These are phyloP conservation scores for Huntiella abstrusa DNA, from an alignment of 2,329 filamentous ascomycete genomes.

Conservation along the genomic window DNA sequence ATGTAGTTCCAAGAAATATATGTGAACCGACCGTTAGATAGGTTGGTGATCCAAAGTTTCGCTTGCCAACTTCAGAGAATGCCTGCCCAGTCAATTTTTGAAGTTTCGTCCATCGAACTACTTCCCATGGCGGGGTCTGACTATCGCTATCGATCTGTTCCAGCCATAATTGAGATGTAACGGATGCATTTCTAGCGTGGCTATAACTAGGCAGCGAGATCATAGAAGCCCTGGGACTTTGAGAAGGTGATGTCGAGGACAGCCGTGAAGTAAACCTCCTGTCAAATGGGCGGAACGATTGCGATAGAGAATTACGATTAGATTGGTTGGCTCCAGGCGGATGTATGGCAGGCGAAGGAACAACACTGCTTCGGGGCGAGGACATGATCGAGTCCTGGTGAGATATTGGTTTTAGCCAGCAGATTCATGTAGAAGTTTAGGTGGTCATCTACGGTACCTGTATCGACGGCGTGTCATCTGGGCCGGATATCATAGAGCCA, in stretches of 20 bases:
- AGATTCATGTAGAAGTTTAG: neutral
- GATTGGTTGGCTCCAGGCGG: constrained; percentile 43
- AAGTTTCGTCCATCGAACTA: constrained; percentile 87
- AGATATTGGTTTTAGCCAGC: neutral
- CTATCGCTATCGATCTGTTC: constrained; percentile 49
- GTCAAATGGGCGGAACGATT: constrained; percentile 83
- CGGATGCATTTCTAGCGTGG: constrained; percentile 65
- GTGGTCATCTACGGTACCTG: constrained; percentile 32
- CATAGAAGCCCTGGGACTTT: constrained; percentile 41
- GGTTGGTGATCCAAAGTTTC: constrained; percentile 82
- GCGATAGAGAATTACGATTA: constrained; percentile 25
- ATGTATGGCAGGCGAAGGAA: constrained; percentile 50
- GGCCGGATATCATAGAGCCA: constrained; percentile 50
- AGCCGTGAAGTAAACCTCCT: constrained; percentile 82
- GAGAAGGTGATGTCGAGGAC: constrained; percentile 34
- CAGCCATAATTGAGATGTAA: constrained; percentile 48
- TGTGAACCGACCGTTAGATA: constrained; percentile 75
- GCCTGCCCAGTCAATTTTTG: constrained; percentile 75
- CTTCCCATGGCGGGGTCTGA: constrained; percentile 77
- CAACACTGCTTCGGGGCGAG: constrained; percentile 55
- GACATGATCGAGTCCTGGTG: constrained; percentile 39
- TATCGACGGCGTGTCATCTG: constrained; percentile 69
- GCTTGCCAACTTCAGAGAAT: constrained; percentile 80
- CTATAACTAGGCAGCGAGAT: constrained; percentile 57
- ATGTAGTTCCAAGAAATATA: constrained; percentile 82